Evolutionary conservation across 2,329 filamentous ascomycete genomes (phyloP), one percentile per base, ranked within the genome.

Genomic region (Colletotrichum shisoi): DNA sequence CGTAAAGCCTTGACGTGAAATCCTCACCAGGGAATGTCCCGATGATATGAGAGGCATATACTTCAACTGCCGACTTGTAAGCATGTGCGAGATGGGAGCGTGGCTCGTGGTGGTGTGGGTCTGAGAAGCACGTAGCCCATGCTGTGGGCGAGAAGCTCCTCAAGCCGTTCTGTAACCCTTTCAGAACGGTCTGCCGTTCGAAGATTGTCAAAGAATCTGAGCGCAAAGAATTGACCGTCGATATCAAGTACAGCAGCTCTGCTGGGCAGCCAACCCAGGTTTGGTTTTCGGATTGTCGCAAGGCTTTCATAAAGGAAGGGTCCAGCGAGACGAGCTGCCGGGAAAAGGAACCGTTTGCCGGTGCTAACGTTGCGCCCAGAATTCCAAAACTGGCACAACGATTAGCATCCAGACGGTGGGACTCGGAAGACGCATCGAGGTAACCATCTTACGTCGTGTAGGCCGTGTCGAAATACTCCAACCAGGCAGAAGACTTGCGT

Each of bases 231-330:
- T 67, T 67, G 44, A 57, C 31, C 1, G 34, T 27, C 12, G 63
- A 67, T 9, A 67, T 21, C 17, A 63, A 27, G 19, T 63, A 67
- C 15, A 67, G 21, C 2, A 67, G 45, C 45, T 67, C 63, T 39
- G 63, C 63, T 12, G 63, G 63, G 40, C 63, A 67, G 6, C 63
- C 63, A 6, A 67, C 63, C 63, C 63, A 67, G 12, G 63, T 67
- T 13, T 67, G 63, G 17, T 46, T 34, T 46, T 67, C 63, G 2
- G 63, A 67, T 15, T 57, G 59, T 17, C 52, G 63, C 31, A 67
- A n/a, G 39, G 24, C 45, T 15, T 57, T 27, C 19, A 63, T 31
- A 39, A 67, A 42, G 8, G 53, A 21, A 1, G 59, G 45, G 5
- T 67, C 45, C 3, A 57, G 9, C 7, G 42, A 46, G 2, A 27